Conservation (phyloP, 352 stramenopile genomes). For the Phytophthora pisi region DNA sequence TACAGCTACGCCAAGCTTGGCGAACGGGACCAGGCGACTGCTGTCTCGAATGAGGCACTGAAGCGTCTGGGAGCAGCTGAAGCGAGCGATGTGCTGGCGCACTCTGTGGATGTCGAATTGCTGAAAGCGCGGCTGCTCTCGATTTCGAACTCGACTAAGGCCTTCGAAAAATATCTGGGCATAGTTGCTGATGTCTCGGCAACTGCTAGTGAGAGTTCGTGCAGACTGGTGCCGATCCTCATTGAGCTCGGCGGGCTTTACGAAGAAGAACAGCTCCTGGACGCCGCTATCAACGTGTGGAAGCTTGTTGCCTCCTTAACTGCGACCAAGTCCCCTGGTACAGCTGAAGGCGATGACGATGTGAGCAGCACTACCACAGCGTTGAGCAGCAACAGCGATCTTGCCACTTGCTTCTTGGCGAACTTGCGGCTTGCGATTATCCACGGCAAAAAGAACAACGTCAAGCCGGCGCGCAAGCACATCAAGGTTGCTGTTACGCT, state of each 20-base stretch:
- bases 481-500: slow-evolving; percentile 53
- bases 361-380: slow-evolving; percentile 32
- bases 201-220: slow-evolving; percentile 4
- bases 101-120: slow-evolving; percentile 29
- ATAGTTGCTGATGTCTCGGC: slow-evolving; percentile 24
- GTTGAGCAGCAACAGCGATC: slow-evolving; percentile 32
- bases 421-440: slow-evolving; percentile 72
- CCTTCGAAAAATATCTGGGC: slow-evolving; percentile 44
- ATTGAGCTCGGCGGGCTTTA: slow-evolving; percentile 64
- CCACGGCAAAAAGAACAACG: slow-evolving; percentile 65
- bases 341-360: slow-evolving; percentile 27
- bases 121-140: slow-evolving; percentile 57
- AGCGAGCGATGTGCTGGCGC: slow-evolving; percentile 4
- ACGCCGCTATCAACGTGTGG: slow-evolving; percentile 71
- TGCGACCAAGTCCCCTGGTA: slow-evolving; percentile 24
- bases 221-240: slow-evolving; percentile 50
- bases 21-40: slow-evolving; percentile 25
- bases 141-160: slow-evolving; percentile 25
- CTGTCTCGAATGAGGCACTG: slow-evolving; percentile 30
- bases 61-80: slow-evolving; percentile 21
- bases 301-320: slow-evolving; percentile 52
- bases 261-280: slow-evolving; percentile 47
- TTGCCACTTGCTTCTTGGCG: slow-evolving; percentile 46
- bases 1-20: slow-evolving; percentile 49
- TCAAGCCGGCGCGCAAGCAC: slow-evolving; percentile 72